These are phyloP conservation scores for Zygosaccharomyces siamensis DNA, from an alignment of 805 yeast genomes.

Conservation along the genomic window DNA sequence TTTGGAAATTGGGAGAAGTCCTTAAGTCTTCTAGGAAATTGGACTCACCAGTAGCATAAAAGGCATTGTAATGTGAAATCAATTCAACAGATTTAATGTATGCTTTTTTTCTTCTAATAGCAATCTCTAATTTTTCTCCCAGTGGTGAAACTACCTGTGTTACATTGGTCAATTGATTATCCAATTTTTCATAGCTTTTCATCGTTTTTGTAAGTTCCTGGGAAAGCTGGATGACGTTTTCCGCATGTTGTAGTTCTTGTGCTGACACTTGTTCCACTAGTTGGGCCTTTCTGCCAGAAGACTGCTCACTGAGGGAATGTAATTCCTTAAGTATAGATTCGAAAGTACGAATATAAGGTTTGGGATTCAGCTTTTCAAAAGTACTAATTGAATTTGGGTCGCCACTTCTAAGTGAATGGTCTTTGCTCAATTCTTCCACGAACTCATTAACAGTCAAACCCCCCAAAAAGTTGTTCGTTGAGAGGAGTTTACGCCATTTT, in stretches of 20 bases:
- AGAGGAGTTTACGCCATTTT: conserved; percentile 51
- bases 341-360: conserved; percentile 90
- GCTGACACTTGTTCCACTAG: conserved; percentile 54
- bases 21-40: conserved; percentile 54
- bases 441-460: conserved; percentile 74
- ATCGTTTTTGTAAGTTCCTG: conserved; percentile 22
- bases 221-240: conserved; percentile 48
- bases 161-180: conserved; percentile 41
- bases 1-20: conserved; percentile 49
- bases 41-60: conserved; percentile 46
- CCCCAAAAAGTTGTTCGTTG: conserved; percentile 57
- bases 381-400: conserved; percentile 10
- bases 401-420: conserved; percentile 38
- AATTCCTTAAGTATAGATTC: conserved; percentile 78
- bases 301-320: conserved; percentile 53
- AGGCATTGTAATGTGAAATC: conserved; percentile 71
- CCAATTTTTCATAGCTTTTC: conserved; percentile 24
- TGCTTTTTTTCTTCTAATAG: conserved; percentile 68
- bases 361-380: conserved; percentile 60
- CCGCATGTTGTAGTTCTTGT: conserved; percentile 62
- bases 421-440: conserved; percentile 71
- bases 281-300: conserved; percentile 45
- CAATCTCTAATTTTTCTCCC: conserved; percentile 60
- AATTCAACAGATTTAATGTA: conserved; percentile 68
- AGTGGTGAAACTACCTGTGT: conserved; percentile 60